Base-by-base conservation (phyloP, 2,329 filamentous ascomycete species). In the Periglandula ipomoeae region DNA sequence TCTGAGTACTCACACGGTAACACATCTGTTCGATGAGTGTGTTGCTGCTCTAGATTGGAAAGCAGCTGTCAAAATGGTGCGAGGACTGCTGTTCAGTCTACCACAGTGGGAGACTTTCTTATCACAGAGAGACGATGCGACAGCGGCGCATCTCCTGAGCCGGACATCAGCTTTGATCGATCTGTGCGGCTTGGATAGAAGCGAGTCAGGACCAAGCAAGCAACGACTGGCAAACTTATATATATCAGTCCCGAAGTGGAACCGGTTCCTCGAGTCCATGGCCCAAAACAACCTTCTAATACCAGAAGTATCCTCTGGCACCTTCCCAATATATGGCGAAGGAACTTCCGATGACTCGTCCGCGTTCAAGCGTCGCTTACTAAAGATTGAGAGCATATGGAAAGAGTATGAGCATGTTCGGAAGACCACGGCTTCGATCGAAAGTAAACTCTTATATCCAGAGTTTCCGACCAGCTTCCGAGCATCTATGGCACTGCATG, bases 31-130 rank as follows among this genome's bases (percentile, higher is more conserved):
- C 23, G 67, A 72, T 42, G 60, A 67, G 24, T 72, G 70, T 49
- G 61, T 74, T 9, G 57, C 62, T 37, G 59, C 62, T 3, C 54
- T 74, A 17, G 72, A 76, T 51, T 68, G 65, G 65, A 61, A 52
- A 44, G 63, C 61, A 22, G 60, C 64, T 1, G 53, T 64, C n/a
- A 53, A 53, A 11, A 46, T 69, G 34, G 53, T 66, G 5, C 58
- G 58, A 19, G 61, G 60, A 5, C 56, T 69, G 37, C 51, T 58
- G 9, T 37, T 54, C 5, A 55, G 52, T 19, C 42, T 52, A 2
- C 44, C 65, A 15, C 57, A 56, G 5, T 66, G 63, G 56, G 51
- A 56, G 13, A 41, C 43, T 4, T 49, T 61, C 44, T 47, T 68
- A 9, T 50, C 56, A 10, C 49, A 46, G n/a, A 55, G 51, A 20